Base-by-base conservation (phyloP, 192 early-diverging fungal species). In the Mortierella antarctica region DNA sequence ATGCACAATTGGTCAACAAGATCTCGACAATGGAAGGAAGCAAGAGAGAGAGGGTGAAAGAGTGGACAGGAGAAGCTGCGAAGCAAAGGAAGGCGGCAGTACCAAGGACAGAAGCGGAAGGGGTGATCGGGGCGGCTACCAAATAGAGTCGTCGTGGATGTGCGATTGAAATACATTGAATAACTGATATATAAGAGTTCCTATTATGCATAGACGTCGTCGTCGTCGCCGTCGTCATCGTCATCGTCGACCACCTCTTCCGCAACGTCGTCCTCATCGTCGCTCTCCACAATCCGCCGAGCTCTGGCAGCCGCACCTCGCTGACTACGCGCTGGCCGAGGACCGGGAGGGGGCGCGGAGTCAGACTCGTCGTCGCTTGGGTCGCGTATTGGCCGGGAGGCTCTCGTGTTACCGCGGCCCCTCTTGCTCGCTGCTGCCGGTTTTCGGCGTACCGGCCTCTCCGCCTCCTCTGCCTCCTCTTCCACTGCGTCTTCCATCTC, bases 401-500 rank as follows among this genome's bases (percentile, higher is more conserved):
- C 40, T 44, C n/a, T 47, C 21, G 60, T 20, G 55, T 1, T 23
- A 21, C n/a, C 10, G 55, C 42, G 45, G 13, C 46, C 40, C 45
- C 20, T 4, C 20, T 62, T 42, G 15, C 60, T 47, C 3, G 5
- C 20, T n/a, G 20, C 48, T 12, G 31, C 62, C 41, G 13, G 41
- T 7, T 47, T 45, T 46, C n/a, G 9, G 21, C 45, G 50, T n/a
- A 51, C 50, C 54, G 7, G 17, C 8, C n/a, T 14, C 20, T 15
- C 54, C 8, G 53, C n/a, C 50, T 58, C 7, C 55, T 21, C 68
- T 47, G 53, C 53, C 11, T 72, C 70, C 2, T 31, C 55, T 42
- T 71, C 70, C 41, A 56, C 51, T n/a, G 13, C 56, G 1, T 69
- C 57, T 15, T 59, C 47, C 46, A 51, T 59, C 42, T 62, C 61